Evolutionary conservation across 179 eudicot genomes (phyloP).

Genomic region (Silene coronaria): DNA sequence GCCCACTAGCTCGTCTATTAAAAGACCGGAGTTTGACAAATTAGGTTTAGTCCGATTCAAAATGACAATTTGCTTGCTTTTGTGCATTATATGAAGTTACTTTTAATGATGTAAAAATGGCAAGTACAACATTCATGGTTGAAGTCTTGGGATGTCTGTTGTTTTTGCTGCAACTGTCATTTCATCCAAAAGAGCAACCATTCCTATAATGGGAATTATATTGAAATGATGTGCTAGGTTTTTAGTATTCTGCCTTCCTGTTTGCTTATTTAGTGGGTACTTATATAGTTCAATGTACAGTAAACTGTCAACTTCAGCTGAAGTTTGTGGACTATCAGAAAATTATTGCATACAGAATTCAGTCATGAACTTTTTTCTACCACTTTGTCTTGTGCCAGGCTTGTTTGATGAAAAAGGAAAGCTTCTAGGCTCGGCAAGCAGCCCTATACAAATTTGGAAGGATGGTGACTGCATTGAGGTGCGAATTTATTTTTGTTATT

Average conservation of each 20-base stretch:
- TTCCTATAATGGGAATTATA: not conserved
- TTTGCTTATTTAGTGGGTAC: not conserved
- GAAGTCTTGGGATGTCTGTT: not conserved
- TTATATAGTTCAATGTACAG: not conserved
- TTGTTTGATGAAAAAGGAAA: conserved; percentile 66
- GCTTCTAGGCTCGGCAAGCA: conserved; percentile 75
- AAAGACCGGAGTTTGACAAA: no score
- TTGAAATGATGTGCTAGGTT: not conserved
- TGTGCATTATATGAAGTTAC: no score
- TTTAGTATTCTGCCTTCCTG: not conserved
- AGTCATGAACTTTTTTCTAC: not conserved
- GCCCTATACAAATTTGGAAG: conserved; percentile 97
- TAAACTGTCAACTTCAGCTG: not conserved
- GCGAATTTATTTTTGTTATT: conserved; percentile 15
- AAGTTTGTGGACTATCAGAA: not conserved
- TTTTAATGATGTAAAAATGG: not conserved
- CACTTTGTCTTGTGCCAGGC: conserved; percentile 40
- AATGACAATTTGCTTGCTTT: no score
- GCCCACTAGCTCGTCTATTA: no score
- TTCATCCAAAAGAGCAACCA: not conserved
- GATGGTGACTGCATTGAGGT: conserved; percentile 94
- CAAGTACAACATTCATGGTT: not conserved
- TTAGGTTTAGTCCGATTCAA: no score
- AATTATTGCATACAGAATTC: not conserved
- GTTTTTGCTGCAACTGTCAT: not conserved